Percentiles rank a stretch among this genome's conserved stretches.
These are phyloP conservation scores for Pythium coloratum DNA, from an alignment of 352 stramenopile genomes.

Conservation along the genomic window DNA sequence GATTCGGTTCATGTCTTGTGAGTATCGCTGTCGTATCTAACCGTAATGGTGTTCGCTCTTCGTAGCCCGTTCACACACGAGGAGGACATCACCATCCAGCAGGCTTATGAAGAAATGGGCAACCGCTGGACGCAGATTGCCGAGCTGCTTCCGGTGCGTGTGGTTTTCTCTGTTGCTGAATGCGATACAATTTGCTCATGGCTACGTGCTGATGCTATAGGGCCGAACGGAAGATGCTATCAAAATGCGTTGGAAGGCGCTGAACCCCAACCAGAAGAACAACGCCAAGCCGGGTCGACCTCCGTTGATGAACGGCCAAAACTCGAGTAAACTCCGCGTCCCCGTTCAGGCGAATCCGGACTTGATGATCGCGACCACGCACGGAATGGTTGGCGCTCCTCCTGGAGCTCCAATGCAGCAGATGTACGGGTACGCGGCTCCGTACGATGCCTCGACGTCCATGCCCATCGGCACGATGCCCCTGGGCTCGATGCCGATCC, in stretches of 20 bases:
- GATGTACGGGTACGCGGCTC: conserved; percentile 25
- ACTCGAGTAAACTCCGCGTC: conserved; percentile 17
- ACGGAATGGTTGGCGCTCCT: conserved; percentile 27
- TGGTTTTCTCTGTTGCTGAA: neutral
- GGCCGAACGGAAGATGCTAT: conserved; percentile 77
- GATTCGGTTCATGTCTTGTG: neutral
- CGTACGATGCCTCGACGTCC: conserved; percentile 15
- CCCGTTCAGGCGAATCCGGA: conserved; percentile 46
- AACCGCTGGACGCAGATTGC: conserved; percentile 96
- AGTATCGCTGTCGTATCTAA: neutral
- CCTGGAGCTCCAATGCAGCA: conserved; percentile 17
- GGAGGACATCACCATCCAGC: conserved; percentile 94
- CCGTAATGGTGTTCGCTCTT: neutral
- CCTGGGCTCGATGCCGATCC: conserved; percentile 15
- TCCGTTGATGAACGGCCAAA: conserved; percentile 43
- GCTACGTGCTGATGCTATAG: conserved; percentile 23
- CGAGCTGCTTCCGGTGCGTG: conserved; percentile 59
- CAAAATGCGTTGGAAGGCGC: conserved; percentile 79
- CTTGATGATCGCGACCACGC: conserved; percentile 49
- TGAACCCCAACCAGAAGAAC: conserved; percentile 80
- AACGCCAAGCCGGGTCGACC: conserved; percentile 75
- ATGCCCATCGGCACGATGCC: conserved; percentile 27
- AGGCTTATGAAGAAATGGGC: conserved; percentile 88
- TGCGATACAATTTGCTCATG: neutral
- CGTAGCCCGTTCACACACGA: conserved; percentile 78